phyloP scores from a whole-genome alignment of 2,329 filamentous ascomycete species.

The Scytalidium lignicola region DNA sequence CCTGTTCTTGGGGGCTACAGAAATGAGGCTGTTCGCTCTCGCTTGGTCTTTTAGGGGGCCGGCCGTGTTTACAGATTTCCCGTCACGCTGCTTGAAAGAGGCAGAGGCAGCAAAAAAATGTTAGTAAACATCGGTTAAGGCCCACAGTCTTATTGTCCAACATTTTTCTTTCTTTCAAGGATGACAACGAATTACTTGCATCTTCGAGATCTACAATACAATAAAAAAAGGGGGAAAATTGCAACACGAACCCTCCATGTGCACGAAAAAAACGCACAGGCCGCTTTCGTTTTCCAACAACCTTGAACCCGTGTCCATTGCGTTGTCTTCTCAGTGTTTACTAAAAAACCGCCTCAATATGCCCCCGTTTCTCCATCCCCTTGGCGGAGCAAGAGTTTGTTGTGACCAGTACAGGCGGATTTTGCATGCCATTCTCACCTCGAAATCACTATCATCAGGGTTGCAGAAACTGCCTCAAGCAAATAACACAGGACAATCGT shows the following conservation, averaged over 20 bases:
- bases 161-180: conserved; percentile 4
- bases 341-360: neutral
- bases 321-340: neutral
- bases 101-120: conserved; percentile 4
- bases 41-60: neutral
- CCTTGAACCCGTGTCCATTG: neutral
- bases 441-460: neutral
- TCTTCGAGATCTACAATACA: neutral
- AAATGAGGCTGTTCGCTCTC: neutral
- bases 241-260: neutral
- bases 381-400: neutral
- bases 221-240: neutral
- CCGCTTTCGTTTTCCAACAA: neutral
- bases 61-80: neutral
- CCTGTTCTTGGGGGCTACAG: neutral
- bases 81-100: neutral
- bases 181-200: neutral
- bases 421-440: neutral
- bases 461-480: neutral
- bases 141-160: conserved; percentile 13
- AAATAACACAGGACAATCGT: neutral
- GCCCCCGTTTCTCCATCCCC: neutral
- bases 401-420: neutral
- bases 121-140: conserved; percentile 21
- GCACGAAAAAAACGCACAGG: neutral